Percentiles rank a stretch among this genome's conserved stretches.
phyloP scores from a whole-genome alignment of 768 basidiomycete species.

The Macrolepiota dolichaula region DNA sequence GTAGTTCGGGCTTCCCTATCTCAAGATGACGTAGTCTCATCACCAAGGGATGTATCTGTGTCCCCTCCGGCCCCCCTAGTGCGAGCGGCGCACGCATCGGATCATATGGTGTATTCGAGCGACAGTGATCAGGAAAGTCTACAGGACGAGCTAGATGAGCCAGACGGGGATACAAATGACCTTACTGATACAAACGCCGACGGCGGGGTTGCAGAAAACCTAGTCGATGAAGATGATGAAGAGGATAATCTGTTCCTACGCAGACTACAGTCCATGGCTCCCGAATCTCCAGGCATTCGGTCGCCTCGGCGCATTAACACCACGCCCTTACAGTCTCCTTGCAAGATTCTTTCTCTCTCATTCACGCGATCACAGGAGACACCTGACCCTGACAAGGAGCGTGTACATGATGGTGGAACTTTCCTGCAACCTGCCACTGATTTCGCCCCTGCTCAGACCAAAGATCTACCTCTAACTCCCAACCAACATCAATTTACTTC shows the following conservation, averaged over 20 bases:
- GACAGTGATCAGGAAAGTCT: not conserved
- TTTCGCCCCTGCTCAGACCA: not conserved
- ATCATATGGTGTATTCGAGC: slow-evolving; percentile 1
- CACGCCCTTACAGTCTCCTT: slow-evolving; percentile 17
- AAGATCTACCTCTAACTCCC: not conserved
- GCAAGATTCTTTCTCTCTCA: slow-evolving; percentile 2
- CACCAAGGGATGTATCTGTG: not conserved
- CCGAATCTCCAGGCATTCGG: not conserved
- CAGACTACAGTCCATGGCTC: slow-evolving; percentile 1
- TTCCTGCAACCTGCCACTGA: not conserved
- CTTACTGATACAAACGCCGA: slow-evolving; percentile 4
- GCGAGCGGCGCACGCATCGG: not conserved
- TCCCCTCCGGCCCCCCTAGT: not conserved
- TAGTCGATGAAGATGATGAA: not conserved
- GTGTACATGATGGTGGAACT: not conserved
- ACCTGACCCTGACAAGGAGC: not conserved
- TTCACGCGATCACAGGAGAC: not conserved
- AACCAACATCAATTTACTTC: not conserved
- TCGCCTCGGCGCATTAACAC: not conserved
- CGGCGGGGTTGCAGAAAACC: not conserved
- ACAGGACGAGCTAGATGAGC: not conserved
- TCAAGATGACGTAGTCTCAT: not conserved
- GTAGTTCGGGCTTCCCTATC: slow-evolving; percentile 22
- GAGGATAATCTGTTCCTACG: slow-evolving; percentile 1
- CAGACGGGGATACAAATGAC: not conserved